phyloP scores from a whole-genome alignment of 2,329 filamentous ascomycete species.

The Trematosphaeria pertusa region DNA sequence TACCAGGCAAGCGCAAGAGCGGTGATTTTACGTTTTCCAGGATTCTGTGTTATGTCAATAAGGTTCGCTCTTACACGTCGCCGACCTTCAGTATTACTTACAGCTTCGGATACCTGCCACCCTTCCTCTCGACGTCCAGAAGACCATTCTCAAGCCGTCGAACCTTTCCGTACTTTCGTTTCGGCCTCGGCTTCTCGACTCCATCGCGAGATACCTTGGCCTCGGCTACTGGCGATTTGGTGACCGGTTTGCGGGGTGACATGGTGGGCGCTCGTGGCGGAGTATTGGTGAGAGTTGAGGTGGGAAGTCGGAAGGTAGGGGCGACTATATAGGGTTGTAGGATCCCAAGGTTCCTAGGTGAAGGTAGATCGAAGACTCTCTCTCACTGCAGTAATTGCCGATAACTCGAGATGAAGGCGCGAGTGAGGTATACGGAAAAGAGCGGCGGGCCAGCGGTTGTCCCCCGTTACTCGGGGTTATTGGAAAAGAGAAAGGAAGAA shows the following conservation, averaged over 20 bases:
- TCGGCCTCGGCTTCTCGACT: background rate
- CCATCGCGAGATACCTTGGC: background rate
- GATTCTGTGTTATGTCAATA: conserved; percentile 10
- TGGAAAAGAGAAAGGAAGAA: too few relatives aligned
- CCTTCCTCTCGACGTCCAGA: conserved; percentile 21
- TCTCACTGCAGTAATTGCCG: too few relatives aligned
- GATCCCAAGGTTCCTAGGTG: too few relatives aligned
- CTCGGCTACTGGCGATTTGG: background rate
- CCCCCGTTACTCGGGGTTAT: too few relatives aligned
- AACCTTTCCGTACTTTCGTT: background rate
- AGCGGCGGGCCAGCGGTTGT: too few relatives aligned
- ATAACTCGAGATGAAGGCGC: too few relatives aligned
- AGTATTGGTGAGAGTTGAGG: too few relatives aligned
- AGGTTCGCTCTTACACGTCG: background rate
- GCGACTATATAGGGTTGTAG: too few relatives aligned
- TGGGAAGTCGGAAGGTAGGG: background rate
- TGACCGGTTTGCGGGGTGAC: background rate
- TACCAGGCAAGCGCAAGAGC: conserved; percentile 19
- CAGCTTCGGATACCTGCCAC: conserved; percentile 12
- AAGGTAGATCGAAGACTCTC: too few relatives aligned
- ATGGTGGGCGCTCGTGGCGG: too few relatives aligned
- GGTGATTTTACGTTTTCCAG: conserved; percentile 14
- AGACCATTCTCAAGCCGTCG: conserved; percentile 14
- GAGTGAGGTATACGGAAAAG: too few relatives aligned
- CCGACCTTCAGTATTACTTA: conserved; percentile 1